Evolutionary conservation across 2,329 filamentous ascomycete species (phyloP), one percentile per base, ranked within the genome.

Genomic region (Hirsutella minnesotensis): DNA sequence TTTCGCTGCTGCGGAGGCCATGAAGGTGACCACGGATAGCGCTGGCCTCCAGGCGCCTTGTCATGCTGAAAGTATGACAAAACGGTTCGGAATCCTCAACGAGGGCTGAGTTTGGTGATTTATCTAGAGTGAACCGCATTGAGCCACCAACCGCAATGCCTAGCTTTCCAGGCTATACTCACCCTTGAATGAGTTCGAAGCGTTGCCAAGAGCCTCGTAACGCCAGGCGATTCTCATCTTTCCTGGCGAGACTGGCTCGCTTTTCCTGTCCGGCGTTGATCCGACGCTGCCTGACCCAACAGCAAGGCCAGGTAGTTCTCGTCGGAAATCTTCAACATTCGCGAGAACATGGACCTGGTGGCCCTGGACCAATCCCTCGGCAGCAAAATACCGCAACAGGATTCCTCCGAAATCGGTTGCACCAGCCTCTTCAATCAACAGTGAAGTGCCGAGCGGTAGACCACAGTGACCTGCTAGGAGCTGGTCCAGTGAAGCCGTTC

Each of bases 191-290:
- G 45, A 38, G 16, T 33, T 22, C 20, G 41, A 34, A 9, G 83
- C 52, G 43, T 63, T 82, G 15, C 84, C 83, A 42, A 96, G 63
- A 29, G 79, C 76, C 62, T 96, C 89, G 65, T 98, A 98, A 60
- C 92, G 76, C 92, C 92, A 98, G 3, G 92, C 92, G 67, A 98
- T 98, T 67, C 95, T 96, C 92, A 98, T 96, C 62, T 82, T 89
- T 48, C 90, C 84, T 13, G 72, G 70, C 2, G 63, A 55, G 3
- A 58, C 51, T 15, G 56, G 43, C 33, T 69, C 66, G 27, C 70
- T 52, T 43, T 60, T 66, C 52, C 51, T 46, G 9, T 16, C 20
- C 35, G 55, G 57, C 61, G 54, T 68, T 40, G 69, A 63, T 49
- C 58, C 47, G 39, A 54, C 51, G 15, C 63, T 59, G 9, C 54